Conservation (phyloP, 202 grass and related monocot species). For the Cymbopogon flexuosus region DNA sequence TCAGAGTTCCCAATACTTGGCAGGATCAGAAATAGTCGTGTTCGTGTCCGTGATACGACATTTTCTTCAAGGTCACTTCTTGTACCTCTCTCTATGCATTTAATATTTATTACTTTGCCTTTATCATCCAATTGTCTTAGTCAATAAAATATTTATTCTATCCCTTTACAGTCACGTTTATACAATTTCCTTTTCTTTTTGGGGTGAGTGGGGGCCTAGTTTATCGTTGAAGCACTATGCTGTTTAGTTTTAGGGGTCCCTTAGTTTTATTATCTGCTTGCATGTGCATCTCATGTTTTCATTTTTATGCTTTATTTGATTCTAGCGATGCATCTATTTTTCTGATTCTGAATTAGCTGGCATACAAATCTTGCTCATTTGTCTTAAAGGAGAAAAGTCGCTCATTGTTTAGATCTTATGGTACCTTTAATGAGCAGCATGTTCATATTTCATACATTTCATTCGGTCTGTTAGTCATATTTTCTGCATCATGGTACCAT, state of each 20-base stretch:
- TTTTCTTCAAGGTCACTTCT: constrained; percentile 76
- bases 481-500: constrained; percentile 4
- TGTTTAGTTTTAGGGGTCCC: too few relatives aligned
- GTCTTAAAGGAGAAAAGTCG: background rate
- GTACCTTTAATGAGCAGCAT: background rate
- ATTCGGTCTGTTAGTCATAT: background rate
- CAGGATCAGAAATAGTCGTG: constrained; percentile 85
- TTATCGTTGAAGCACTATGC: background rate
- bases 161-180: constrained; percentile 3
- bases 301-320: constrained; percentile 1
- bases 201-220: background rate
- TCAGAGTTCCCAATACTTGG: constrained; percentile 83
- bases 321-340: background rate
- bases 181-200: background rate
- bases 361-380: constrained; percentile 2
- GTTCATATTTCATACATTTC: constrained; percentile 1
- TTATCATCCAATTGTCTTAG: background rate
- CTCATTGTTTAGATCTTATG: background rate
- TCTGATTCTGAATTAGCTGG: background rate
- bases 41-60: constrained; percentile 78
- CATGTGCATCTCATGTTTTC: background rate
- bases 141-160: background rate
- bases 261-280: background rate
- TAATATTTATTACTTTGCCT: constrained; percentile 1
- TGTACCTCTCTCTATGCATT: background rate